Base-by-base conservation (phyloP, 495 filamentous ascomycete genomes). In the Massariosphaeria phaeospora region DNA sequence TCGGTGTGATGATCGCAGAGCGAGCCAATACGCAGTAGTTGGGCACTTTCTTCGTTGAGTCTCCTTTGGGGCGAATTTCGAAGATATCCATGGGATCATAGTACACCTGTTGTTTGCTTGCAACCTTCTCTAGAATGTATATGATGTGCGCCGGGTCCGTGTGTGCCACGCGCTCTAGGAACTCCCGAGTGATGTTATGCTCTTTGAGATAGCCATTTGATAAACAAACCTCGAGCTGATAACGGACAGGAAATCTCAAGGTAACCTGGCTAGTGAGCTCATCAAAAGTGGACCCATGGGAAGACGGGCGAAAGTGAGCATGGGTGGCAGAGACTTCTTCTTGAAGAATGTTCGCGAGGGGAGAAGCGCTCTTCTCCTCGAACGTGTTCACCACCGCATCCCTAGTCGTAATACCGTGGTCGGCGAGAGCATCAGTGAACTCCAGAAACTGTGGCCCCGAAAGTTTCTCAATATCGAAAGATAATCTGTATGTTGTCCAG, bases 181-280 rank as follows among this genome's bases (percentile, higher is more conserved):
- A 96, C 8, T 79, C 72, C 4, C 69, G 64, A 5, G 70, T 76
- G 46, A 96, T 76, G 44, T 82, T 86, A 65, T 84, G 79, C 67
- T 95, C 90, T 45, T 83, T 84, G n/a, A 98, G 70, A n/a, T 78
- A 72, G 0, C 83, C 81, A 18, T 86, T 77, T 0, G 90, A 95
- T 8, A 97, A 76, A 65, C 91, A 96, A 0, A 88, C 91, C 68
- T 97, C 91, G 0, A 98, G 78, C 68, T 95, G 91, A 63, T 97
- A 97, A 8, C 88, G 81, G 1, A 91, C 80, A 0, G 80, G 66
- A 41, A 90, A 96, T 0, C 81, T 72, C 3, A 98, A 73, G 17
- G 23, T 11, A 25, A 65, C 39, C 9, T 40, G 44, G 18, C 24
- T 31, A 1, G 44, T 47, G 12, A 62, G 54, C 6, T 53, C 40